Evolutionary conservation across 2,329 filamentous ascomycete genomes (phyloP).

Genomic region (Immersiporthe knoxdaviesiana): DNA sequence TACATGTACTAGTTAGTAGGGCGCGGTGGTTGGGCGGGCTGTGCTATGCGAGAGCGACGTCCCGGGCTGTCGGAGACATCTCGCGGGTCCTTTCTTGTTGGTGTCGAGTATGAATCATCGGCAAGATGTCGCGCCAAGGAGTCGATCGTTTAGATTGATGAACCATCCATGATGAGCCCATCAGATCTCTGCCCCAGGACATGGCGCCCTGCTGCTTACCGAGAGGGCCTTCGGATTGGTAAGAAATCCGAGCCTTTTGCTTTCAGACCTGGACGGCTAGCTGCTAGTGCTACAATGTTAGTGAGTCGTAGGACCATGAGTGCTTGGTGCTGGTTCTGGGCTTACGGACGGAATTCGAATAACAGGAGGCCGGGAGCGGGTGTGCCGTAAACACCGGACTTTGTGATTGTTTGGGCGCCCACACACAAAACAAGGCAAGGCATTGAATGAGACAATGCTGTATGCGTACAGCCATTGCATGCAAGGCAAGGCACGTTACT

Average conservation of each 20-base stretch:
- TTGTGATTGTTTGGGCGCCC: neutral
- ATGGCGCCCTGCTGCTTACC: neutral
- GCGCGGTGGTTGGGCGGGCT: neutral
- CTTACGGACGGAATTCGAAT: neutral
- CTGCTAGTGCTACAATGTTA: constrained; percentile 2
- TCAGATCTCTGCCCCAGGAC: neutral
- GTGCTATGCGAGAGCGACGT: constrained; percentile 14
- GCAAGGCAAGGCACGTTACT: neutral
- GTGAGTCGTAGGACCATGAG: neutral
- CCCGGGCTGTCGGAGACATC: constrained; percentile 4
- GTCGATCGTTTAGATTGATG: constrained; percentile 4
- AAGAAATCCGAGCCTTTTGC: constrained; percentile 6
- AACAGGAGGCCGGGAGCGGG: constrained; percentile 15
- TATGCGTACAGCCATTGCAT: neutral
- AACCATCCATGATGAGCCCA: neutral
- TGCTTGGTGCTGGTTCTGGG: neutral
- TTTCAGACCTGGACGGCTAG: neutral
- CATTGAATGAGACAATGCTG: too few species aligned
- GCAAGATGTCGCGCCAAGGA: constrained; percentile 6
- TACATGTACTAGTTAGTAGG: too few species aligned
- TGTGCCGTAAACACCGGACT: constrained; percentile 11
- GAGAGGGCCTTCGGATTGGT: constrained; percentile 19
- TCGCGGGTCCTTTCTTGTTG: neutral
- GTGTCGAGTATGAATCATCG: constrained; percentile 17
- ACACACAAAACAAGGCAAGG: neutral